These are phyloP conservation scores for Solanum rostratum DNA, from an alignment of 257 asterid genomes.

Conservation along the genomic window DNA sequence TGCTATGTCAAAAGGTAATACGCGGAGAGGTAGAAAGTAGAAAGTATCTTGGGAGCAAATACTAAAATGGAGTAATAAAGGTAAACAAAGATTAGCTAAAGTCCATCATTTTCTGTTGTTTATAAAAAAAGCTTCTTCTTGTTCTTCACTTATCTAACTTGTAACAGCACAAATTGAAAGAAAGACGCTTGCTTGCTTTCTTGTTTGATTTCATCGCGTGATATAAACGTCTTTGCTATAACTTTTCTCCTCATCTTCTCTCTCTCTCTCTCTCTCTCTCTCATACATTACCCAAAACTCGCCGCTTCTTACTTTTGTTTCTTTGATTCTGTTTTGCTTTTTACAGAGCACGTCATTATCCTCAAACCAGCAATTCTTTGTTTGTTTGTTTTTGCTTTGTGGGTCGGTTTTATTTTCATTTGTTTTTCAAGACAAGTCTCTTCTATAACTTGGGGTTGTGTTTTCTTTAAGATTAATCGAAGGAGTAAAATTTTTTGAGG, in stretches of 20 bases:
- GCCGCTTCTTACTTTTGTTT: not conserved
- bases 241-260: not conserved
- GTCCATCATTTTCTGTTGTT: not conserved
- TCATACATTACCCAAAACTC: slow-evolving; percentile 2
- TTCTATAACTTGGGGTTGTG: not conserved
- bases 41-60: too few species aligned
- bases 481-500: not conserved
- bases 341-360: slow-evolving; percentile 1
- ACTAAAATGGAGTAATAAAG: too few species aligned
- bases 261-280: not conserved
- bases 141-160: not conserved
- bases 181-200: not conserved
- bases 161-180: not conserved
- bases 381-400: not conserved
- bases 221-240: not conserved
- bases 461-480: slow-evolving; percentile 5
- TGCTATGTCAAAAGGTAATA: too few species aligned
- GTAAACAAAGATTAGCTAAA: too few species aligned
- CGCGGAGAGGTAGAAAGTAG: too few species aligned
- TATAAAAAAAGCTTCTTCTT: not conserved
- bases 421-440: slow-evolving; percentile 17
- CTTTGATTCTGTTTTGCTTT: not conserved
- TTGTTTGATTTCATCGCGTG: not conserved
- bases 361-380: not conserved
- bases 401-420: slow-evolving; percentile 8